Evolutionary conservation across 2,329 filamentous ascomycete species (phyloP).

Genomic region (Colletotrichum kahawae): DNA sequence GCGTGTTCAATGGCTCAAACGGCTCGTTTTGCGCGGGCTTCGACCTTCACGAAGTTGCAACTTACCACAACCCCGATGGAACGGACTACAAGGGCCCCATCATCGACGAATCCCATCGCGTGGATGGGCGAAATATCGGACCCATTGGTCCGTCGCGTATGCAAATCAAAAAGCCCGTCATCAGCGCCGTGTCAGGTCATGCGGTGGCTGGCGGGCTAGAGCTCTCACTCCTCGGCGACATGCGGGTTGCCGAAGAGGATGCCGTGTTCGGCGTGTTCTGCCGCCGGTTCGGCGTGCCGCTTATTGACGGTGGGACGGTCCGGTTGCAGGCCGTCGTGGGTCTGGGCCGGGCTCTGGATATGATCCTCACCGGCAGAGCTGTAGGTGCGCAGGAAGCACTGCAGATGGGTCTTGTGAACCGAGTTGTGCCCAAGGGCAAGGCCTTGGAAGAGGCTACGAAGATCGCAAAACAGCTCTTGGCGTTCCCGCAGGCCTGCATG

Average conservation of each 20-base stretch:
- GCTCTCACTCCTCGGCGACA: slow-evolving; percentile 54
- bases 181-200: slow-evolving; percentile 55
- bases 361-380: slow-evolving; percentile 59
- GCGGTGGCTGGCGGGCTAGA: slow-evolving; percentile 60
- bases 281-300: slow-evolving; percentile 43
- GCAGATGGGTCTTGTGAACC: slow-evolving; percentile 55
- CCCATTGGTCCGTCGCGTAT: slow-evolving; percentile 60
- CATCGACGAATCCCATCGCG: slow-evolving; percentile 12
- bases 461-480: slow-evolving; percentile 50
- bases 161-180: slow-evolving; percentile 54
- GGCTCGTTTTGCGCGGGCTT: slow-evolving; percentile 59
- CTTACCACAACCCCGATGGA: background rate
- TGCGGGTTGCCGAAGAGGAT: slow-evolving; percentile 58
- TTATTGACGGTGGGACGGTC: slow-evolving; percentile 52
- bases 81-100: background rate
- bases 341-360: slow-evolving; percentile 57
- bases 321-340: slow-evolving; percentile 56
- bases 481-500: slow-evolving; percentile 58
- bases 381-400: slow-evolving; percentile 55
- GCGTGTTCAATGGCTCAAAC: slow-evolving; percentile 50
- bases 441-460: slow-evolving; percentile 52
- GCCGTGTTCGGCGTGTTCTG: slow-evolving; percentile 62
- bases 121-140: slow-evolving; percentile 33
- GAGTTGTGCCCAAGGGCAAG: slow-evolving; percentile 55
- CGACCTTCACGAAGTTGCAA: slow-evolving; percentile 52